Percentiles rank a stretch among this genome's conserved stretches.
phyloP scores from a whole-genome alignment of 352 stramenopile species.

The Phytophthora pseudosyringae region DNA sequence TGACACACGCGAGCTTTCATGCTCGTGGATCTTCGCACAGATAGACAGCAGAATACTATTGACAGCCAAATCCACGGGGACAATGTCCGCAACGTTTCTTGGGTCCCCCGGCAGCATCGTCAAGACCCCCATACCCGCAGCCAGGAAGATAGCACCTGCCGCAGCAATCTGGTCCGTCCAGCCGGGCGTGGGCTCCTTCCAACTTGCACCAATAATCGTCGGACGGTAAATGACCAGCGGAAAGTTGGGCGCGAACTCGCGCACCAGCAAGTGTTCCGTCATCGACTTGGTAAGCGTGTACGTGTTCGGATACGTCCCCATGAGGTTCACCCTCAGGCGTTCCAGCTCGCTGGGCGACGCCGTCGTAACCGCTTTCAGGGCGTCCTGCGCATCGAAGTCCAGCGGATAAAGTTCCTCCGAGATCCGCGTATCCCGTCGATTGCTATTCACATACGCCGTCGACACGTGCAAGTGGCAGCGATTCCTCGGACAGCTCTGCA shows the following conservation, averaged over 20 bases:
- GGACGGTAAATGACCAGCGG: constrained; percentile 83
- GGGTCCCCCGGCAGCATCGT: constrained; percentile 84
- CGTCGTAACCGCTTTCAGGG: constrained; percentile 57
- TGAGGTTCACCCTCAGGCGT: constrained; percentile 75
- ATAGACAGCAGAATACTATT: constrained; percentile 77
- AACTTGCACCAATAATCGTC: constrained; percentile 88
- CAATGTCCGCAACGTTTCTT: constrained; percentile 82
- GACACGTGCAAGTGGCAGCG: constrained; percentile 83
- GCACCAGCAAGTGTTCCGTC: constrained; percentile 77
- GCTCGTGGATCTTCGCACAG: constrained; percentile 45
- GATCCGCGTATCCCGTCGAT: constrained; percentile 63
- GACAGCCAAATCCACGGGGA: constrained; percentile 82
- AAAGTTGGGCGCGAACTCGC: constrained; percentile 49
- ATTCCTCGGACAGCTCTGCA: constrained; percentile 55
- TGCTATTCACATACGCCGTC: constrained; percentile 88
- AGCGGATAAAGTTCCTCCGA: constrained; percentile 82
- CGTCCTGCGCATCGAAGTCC: constrained; percentile 84
- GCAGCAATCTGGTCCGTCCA: constrained; percentile 87
- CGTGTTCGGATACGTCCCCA: constrained; percentile 90
- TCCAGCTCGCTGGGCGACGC: constrained; percentile 66
- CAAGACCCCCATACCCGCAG: constrained; percentile 75
- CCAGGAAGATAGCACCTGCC: constrained; percentile 81
- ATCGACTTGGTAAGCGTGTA: constrained; percentile 92
- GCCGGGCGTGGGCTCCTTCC: constrained; percentile 85
- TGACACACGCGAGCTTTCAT: constrained; percentile 17